Conservation (phyloP, 495 filamentous ascomycete genomes). For the Penicillium robsamsonii region DNA sequence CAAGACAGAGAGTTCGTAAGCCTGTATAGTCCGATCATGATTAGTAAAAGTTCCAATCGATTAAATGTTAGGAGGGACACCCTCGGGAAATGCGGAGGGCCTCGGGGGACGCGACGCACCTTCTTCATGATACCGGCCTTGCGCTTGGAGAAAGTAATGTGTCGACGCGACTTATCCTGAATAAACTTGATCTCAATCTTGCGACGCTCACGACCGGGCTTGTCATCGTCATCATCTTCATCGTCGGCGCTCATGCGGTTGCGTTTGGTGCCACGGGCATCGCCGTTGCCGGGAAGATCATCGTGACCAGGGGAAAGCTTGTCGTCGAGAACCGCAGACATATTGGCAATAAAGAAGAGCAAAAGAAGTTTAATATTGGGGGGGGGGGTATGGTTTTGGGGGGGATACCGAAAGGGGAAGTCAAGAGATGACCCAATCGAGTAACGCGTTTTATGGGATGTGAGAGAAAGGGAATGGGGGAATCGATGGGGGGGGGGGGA, state of each 20-base stretch:
- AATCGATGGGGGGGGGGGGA: slow-evolving; percentile 21
- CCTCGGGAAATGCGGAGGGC: slow-evolving; percentile 8
- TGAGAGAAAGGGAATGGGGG: slow-evolving; percentile 35
- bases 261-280: slow-evolving; percentile 85
- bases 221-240: slow-evolving; percentile 97
- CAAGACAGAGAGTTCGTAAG: slow-evolving; percentile 95
- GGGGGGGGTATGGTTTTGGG: slow-evolving; percentile 12
- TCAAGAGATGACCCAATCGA: slow-evolving; percentile 50
- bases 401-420: slow-evolving; percentile 49
- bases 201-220: slow-evolving; percentile 94
- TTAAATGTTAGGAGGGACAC: not conserved
- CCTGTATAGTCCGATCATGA: slow-evolving; percentile 53
- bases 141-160: slow-evolving; percentile 99
- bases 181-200: slow-evolving; percentile 99
- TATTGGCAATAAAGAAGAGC: slow-evolving; percentile 41
- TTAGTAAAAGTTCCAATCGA: not conserved
- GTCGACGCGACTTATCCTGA: slow-evolving; percentile 98
- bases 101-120: slow-evolving; percentile 54
- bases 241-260: slow-evolving; percentile 84
- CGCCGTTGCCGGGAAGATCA: slow-evolving; percentile 56
- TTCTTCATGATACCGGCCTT: slow-evolving; percentile 99
- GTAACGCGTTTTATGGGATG: slow-evolving; percentile 51
- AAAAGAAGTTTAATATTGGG: slow-evolving; percentile 9
- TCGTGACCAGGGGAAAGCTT: slow-evolving; percentile 51
- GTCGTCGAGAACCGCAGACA: slow-evolving; percentile 47